A percentile compares a stretch with the other conserved stretches of the same genome.
Conservation (phyloP, 2,329 filamentous ascomycete genomes). For the Lasiodiplodia sp. region DNA sequence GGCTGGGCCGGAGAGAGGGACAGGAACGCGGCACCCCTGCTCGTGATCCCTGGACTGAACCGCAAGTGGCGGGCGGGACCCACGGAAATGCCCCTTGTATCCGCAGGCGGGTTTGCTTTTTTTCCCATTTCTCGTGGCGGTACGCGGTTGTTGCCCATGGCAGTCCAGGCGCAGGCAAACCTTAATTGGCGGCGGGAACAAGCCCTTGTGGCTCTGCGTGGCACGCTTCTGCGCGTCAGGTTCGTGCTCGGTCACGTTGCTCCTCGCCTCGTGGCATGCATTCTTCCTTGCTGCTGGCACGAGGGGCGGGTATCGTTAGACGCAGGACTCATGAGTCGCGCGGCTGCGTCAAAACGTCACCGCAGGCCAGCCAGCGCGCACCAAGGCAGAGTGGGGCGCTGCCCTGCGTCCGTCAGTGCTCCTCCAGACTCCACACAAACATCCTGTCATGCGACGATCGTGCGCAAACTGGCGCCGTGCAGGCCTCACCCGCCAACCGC, state of each 20-base stretch:
- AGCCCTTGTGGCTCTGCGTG: slow-evolving; percentile 17
- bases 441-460: slow-evolving; percentile 25
- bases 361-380: slow-evolving; percentile 6
- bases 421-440: slow-evolving; percentile 24
- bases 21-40: slow-evolving; percentile 10
- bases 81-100: not conserved
- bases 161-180: slow-evolving; percentile 9
- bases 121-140: not conserved
- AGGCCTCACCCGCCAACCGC: slow-evolving; percentile 13
- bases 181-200: slow-evolving; percentile 17
- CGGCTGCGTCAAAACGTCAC: slow-evolving; percentile 8
- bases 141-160: slow-evolving; percentile 1
- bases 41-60: slow-evolving; percentile 16
- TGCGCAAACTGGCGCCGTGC: slow-evolving; percentile 10
- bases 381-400: slow-evolving; percentile 1
- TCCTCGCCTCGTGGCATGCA: slow-evolving; percentile 12
- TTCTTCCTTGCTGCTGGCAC: slow-evolving; percentile 13
- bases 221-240: slow-evolving; percentile 27
- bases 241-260: not conserved
- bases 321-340: slow-evolving; percentile 14
- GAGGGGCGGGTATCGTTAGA: slow-evolving; percentile 18
- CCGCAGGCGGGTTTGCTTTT: not conserved
- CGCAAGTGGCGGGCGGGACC: not conserved
- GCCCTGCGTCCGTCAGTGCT: slow-evolving; percentile 19
- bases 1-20: not conserved